Evolutionary conservation across 1,284 basidiomycete species (phyloP), one percentile per base, ranked within the genome.

Genomic region (Cryptococcus depauperatus): DNA sequence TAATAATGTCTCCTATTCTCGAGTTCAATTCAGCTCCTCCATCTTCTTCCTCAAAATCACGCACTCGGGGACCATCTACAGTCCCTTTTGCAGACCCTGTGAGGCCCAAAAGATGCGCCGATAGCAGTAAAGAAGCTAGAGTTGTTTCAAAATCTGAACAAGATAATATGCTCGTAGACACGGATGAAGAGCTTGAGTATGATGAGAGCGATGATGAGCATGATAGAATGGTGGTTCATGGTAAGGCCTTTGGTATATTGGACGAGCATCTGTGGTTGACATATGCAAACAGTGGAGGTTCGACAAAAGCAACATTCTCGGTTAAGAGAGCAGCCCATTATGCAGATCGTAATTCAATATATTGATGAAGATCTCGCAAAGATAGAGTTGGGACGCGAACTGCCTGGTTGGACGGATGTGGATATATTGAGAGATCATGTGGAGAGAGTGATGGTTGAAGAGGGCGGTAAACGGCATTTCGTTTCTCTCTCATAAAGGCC

Each of bases 371-470:
- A 78, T 7, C 77, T 80, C 37, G 77, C 79, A 41, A 74, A 77
- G 1, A 34, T 61, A 8, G 49, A 45, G 6, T 37, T 56, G 9
- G 58, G 51, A 16, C 40, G 42, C 32, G 61, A 61, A 19, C 30
- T 56, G n/a, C 41, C 56, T 30, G 51, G 52, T 16, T 62, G 64
- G 58, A 45, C 46, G 13, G 76, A 75, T 1, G 70, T 90, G 4
- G 71, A 75, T 33, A 82, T 84, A 33, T 77, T 97, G 13, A 74
- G 75, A 0, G 74, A 81, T 19, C 80, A 85, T 38, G 81, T 95
- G 18, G 85, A 91, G 49, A 76, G 76, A 28, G 83, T 97, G 50
- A 71, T 75, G n/a, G 80, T 86, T 3, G 82, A 84, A 3, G 92
- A 80, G 42, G 68, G 64, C 33, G 53, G 76, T 77, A 52, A 54